Evolutionary conservation across 371 early-diverging fungal genomes (phyloP), one percentile per base, ranked within the genome.

Genomic region (Mucor mucedo): DNA sequence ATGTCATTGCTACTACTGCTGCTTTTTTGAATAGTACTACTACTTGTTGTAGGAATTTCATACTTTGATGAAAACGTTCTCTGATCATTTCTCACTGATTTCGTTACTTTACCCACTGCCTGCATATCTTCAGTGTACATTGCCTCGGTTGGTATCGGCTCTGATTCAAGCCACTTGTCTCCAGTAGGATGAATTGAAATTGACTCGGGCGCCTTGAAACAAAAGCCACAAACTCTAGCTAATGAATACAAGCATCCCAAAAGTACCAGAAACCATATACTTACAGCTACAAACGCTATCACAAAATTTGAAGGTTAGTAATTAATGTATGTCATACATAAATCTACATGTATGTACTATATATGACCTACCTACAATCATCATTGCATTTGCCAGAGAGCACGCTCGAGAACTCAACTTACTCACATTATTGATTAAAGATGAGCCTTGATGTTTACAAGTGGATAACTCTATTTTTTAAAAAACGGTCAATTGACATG

Each of bases 281-380:
- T 8, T 8, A 47, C 21, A 2, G 47, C 8, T 5, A 21, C 9
- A 47, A 21, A 47, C 10, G 32, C 50, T 50, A 30, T 13, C 8
- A 21, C 21, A 3, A 10, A 28, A 30, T 50, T n/a, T 30, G 4
- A 50, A 28, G 4, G 50, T 50, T 9, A 28, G 32, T 50, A 30
- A 35, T 21, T 39, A 38, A 41, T 55, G 41, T 35, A 55, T 10
- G 35, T 14, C 5, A 16, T 39, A 27, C 14, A 42, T 56, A 28
- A 5, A n/a, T 40, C 6, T 14, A 14, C 35, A 28, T 49, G 30
- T 27, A 4, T 9, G 16, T 47, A 39, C 6, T 42, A 38, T n/a
- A 16, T 4, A 21, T 65, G 60, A 66, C 66, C 56, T 66, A 66
- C 66, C 56, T 60, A 55, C 32, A 28, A 45, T 35, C 9, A 65